Evolutionary conservation across 2,329 filamentous ascomycete species (phyloP), one percentile per base, ranked within the genome.

Genomic region (Cercospora sesami): DNA sequence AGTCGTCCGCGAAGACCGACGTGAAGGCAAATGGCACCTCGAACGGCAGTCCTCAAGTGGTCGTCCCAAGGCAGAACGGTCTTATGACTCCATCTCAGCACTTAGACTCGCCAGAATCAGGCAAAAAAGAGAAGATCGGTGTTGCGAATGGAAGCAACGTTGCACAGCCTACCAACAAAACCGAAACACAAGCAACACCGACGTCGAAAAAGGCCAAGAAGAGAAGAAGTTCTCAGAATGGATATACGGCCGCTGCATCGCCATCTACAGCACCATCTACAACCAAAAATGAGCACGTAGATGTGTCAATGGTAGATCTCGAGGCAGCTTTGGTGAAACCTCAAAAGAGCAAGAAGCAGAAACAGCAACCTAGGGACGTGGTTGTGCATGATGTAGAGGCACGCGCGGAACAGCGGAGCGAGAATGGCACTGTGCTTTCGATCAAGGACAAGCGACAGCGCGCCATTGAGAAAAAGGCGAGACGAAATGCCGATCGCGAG

Each of bases 401-500:
- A 57, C 48, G 61, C 30, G 61, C 61, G 18, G 61, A 63, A 26
- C 61, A 63, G 26, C 31, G 61, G 4, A 64, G 62, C 53, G 51
- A 59, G n/a, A 58, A 53, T n/a, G 62, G 51, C 33, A 42, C 62
- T 21, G 53, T 59, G 10, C 16, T 30, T 42, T 64, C 62, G 45
- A 69, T 67, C 26, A 65, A 68, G 21, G 60, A 67, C 33, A 71
- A 69, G 66, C 65, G 68, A 58, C 71, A 72, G 57, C 65, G 72
- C 18, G 64, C 65, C 33, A 39, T 61, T 8, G 71, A 73, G 51
- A 75, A 74, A 63, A 74, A 71, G 48, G 63, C 68, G 10, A 71
- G 71, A 59, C 65, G 70, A 33, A 69, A 68, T n/a, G 64, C 68
- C 30, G 53, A 68, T 31, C 62, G 67, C 14, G 63, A 68, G 55